A percentile compares a stretch with the other conserved stretches of the same genome.
Conservation (phyloP, 106 monocot genomes). For the Dendrobium chrysotoxum region DNA sequence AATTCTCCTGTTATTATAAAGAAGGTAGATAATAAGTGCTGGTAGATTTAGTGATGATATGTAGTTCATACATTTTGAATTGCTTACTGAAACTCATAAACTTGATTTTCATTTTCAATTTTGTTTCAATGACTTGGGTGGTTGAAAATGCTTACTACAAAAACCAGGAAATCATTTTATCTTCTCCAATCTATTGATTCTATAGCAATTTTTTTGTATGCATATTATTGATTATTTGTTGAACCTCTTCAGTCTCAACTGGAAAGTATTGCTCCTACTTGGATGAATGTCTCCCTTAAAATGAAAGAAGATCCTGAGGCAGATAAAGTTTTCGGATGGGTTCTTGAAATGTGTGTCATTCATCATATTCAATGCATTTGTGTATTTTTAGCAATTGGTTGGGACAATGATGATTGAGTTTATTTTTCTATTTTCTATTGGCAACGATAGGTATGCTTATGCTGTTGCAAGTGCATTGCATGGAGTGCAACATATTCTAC, state of each 20-base stretch:
- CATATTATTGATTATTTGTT: neutral
- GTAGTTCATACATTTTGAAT: neutral
- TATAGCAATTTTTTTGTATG: neutral
- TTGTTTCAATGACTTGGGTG: too few relatives aligned
- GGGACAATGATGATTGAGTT: neutral
- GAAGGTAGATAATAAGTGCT: conserved; percentile 39
- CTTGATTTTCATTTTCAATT: too few relatives aligned
- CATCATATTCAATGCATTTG: neutral
- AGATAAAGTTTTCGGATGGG: conserved; percentile 98
- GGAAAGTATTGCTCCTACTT: conserved; percentile 92
- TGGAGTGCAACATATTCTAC: conserved; percentile 30
- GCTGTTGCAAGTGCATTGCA: conserved; percentile 27
- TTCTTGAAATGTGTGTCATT: conserved; percentile 73
- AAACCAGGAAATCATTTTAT: too few relatives aligned
- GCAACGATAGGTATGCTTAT: conserved; percentile 17
- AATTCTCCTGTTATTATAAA: conserved; percentile 90
- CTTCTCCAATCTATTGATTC: too few relatives aligned
- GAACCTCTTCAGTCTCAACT: conserved; percentile 47
- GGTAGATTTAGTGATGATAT: neutral
- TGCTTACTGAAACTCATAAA: too few relatives aligned
- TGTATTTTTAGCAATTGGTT: neutral
- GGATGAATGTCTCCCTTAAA: conserved; percentile 91
- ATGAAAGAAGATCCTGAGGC: conserved; percentile 92
- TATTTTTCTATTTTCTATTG: neutral
- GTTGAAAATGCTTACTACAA: too few relatives aligned